phyloP scores from a whole-genome alignment of 1,284 basidiomycete species.

The Vanrija sp. region DNA sequence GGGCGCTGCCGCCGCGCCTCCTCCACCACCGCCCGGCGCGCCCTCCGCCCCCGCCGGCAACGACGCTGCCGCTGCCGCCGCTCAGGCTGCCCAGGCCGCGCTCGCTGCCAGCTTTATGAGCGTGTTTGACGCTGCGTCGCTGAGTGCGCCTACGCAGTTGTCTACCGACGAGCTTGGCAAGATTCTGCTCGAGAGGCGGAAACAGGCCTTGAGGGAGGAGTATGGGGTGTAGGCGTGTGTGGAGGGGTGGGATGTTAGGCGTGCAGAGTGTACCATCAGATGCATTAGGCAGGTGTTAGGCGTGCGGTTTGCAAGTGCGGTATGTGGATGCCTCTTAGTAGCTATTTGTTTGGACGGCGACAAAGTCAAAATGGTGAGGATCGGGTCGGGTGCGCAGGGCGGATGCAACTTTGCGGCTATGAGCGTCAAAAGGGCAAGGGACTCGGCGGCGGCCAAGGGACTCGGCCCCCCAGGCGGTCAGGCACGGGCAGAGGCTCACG shows the following conservation, averaged over 20 bases:
- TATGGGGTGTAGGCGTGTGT: slow-evolving; percentile 50
- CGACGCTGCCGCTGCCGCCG: slow-evolving; percentile 13
- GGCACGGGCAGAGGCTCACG: too few species aligned
- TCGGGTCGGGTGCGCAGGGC: too few species aligned
- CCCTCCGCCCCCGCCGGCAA: not conserved
- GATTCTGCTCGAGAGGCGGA: slow-evolving; percentile 70
- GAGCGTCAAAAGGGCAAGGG: too few species aligned
- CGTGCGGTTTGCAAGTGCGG: too few species aligned
- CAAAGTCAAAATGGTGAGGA: too few species aligned
- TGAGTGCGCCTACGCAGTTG: slow-evolving; percentile 71
- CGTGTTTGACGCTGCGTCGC: slow-evolving; percentile 66
- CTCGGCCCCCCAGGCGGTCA: too few species aligned
- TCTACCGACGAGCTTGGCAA: slow-evolving; percentile 72
- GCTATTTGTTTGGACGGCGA: too few species aligned
- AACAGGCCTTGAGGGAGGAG: slow-evolving; percentile 78
- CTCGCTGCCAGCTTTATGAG: slow-evolving; percentile 56
- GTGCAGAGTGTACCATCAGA: too few species aligned
- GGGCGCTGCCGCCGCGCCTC: slow-evolving; percentile 38
- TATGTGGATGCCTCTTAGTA: too few species aligned
- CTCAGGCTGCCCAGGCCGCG: slow-evolving; percentile 21
- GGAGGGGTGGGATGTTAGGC: not conserved
- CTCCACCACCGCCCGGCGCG: slow-evolving; percentile 20
- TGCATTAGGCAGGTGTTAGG: too few species aligned
- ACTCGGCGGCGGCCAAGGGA: too few species aligned
- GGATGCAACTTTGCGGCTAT: too few species aligned